A percentile compares a stretch with the other conserved stretches of the same genome.
Conservation (phyloP, 164 flowering plant species). For the Annona squamosa region DNA sequence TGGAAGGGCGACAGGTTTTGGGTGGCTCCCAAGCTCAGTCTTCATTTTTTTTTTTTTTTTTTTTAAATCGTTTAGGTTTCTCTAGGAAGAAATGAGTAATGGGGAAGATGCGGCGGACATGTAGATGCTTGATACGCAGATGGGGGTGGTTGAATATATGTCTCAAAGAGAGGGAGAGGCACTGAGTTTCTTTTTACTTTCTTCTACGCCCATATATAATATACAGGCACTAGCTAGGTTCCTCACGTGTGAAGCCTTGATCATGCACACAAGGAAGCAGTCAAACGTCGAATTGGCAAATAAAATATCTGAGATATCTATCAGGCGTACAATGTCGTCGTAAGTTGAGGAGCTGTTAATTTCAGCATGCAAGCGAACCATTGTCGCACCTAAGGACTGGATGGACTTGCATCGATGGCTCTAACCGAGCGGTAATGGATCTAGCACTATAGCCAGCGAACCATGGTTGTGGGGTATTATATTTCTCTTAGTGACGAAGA, state of each 20-base stretch:
- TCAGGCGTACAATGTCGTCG: not conserved
- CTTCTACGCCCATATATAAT: not conserved
- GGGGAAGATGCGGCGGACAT: not conserved
- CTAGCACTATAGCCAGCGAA: too few relatives aligned
- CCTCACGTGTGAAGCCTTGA: not conserved
- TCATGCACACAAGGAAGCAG: not conserved
- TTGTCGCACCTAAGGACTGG: too few relatives aligned
- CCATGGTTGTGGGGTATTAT: too few relatives aligned
- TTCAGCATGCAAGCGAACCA: not conserved
- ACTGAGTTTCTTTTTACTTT: not conserved
- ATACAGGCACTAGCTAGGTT: not conserved
- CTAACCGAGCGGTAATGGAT: too few relatives aligned
- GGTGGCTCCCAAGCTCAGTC: constrained; percentile 38
- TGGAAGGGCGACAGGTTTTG: constrained; percentile 21
- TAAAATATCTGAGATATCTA: not conserved
- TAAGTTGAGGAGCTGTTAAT: not conserved
- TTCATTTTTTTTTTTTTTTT: constrained; percentile 29
- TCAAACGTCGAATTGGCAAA: not conserved
- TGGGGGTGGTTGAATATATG: constrained; percentile 21
- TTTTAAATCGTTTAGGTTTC: constrained; percentile 21
- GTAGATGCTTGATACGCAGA: not conserved
- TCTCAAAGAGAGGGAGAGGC: constrained; percentile 6
- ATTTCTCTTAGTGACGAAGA: too few relatives aligned
- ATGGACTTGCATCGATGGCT: too few relatives aligned
- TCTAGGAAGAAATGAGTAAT: constrained; percentile 4